Evolutionary conservation across 345 rosid species (phyloP), one percentile per base, ranked within the genome.

Genomic region (Kernera saxatilis): DNA sequence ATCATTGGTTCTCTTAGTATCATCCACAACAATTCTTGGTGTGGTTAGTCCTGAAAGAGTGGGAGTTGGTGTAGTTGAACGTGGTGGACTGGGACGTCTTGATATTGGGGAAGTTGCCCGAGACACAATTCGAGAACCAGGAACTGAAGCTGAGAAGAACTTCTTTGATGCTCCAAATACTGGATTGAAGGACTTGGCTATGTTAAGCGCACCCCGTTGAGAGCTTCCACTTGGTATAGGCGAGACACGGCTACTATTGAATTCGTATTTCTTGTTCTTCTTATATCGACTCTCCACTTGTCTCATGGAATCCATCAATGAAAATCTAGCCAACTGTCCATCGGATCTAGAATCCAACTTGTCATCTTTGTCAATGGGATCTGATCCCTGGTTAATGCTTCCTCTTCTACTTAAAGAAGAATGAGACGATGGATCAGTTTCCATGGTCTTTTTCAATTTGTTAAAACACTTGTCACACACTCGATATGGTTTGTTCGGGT

Each of bases 21-120:
- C 97, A 88, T 88, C 93, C 69, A 84, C 85, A 26, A 79, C 59
- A 15, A 91, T 55, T 81, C 83, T 91, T 11, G 98, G 93, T 27
- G 99, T 88, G 33, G 89, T 82, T 25, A 94, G 91, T 72, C 99
- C 97, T 12, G 88, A 86, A 50, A 94, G 82, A 60, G 97, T 94
- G 35, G 99, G 99, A 30, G 97, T 91, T 33, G 99, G 99, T 19
- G 99, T 94, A 21, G 99, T 89, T 73, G 99, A 92, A 65, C 99
- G 93, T 48, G 99, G 97, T 53, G 98, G 99, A 70, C 97, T 94
- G 17, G 89, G 81, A 36, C 93, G 88, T 76, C 99, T 88, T 52
- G 93, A 94, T 80, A 92, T 88, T 52, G 99, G 99, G 25, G 99
- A 94, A 71, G 98, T 89, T 83, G 98, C 98, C 63, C 99, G 95